phyloP scores from a whole-genome alignment of 768 basidiomycete genomes.

The Tylopilus balloui region DNA sequence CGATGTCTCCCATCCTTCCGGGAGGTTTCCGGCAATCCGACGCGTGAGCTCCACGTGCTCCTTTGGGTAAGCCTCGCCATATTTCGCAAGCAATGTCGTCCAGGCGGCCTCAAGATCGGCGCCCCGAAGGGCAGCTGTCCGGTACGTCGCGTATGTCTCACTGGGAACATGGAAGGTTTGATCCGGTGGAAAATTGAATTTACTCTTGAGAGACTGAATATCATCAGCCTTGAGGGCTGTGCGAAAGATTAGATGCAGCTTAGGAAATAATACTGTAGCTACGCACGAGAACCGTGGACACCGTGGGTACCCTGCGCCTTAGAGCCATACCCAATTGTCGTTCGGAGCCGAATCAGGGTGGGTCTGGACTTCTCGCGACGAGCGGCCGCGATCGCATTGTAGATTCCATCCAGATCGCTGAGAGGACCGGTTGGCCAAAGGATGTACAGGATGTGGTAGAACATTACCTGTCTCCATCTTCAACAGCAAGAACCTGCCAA shows the following conservation, averaged over 20 bases:
- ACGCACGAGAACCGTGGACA: slow-evolving; percentile 89
- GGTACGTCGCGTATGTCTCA: slow-evolving; percentile 67
- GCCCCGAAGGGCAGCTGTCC: slow-evolving; percentile 63
- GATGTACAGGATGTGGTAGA: neutral
- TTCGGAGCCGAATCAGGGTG: slow-evolving; percentile 78
- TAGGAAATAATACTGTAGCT: neutral
- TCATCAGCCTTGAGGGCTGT: slow-evolving; percentile 91
- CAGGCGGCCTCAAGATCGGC: slow-evolving; percentile 71
- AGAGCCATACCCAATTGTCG: slow-evolving; percentile 93
- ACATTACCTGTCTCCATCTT: slow-evolving; percentile 70
- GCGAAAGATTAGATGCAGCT: slow-evolving; percentile 5
- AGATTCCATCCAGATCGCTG: slow-evolving; percentile 75
- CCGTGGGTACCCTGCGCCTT: slow-evolving; percentile 91
- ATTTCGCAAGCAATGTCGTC: slow-evolving; percentile 62
- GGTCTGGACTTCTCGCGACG: slow-evolving; percentile 77
- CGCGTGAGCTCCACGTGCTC: slow-evolving; percentile 85
- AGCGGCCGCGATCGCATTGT: slow-evolving; percentile 73
- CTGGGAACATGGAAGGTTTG: slow-evolving; percentile 74
- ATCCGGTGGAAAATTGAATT: slow-evolving; percentile 77
- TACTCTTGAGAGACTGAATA: slow-evolving; percentile 74
- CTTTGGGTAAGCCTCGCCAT: slow-evolving; percentile 72
- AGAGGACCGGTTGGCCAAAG: slow-evolving; percentile 6
- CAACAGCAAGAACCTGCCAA: slow-evolving; percentile 87
- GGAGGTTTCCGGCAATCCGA: slow-evolving; percentile 78
- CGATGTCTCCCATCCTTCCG: slow-evolving; percentile 79